Evolutionary conservation across 2,329 filamentous ascomycete genomes (phyloP), one percentile per base, ranked within the genome.

Genomic region (Cryphonectria nitschkei): DNA sequence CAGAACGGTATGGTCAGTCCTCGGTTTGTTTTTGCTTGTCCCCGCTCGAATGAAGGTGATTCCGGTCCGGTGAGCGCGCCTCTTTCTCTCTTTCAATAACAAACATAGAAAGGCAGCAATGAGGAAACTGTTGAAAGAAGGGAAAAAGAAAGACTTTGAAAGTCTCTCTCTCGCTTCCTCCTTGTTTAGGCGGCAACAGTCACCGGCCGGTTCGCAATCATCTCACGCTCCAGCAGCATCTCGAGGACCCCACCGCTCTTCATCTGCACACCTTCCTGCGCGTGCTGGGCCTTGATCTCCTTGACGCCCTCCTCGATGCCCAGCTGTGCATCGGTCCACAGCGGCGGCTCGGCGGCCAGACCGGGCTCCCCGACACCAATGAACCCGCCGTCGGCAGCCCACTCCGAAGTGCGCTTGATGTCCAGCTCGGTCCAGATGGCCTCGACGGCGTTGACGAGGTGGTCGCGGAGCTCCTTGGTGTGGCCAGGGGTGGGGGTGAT

Each of bases 401-500:
- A 99, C 77, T 97, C 92, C 71, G 91, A 93, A 39, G 95, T 97
- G 77, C 95, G 92, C 86, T 97, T 97, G 83, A 98, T 95, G 73
- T 90, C 90, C 2, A 99, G 89, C 77, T 95, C 89, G 64, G 86
- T 88, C 95, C 95, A 99, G 72, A 99, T 95, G 76, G 89, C 88
- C 76, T 97, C 93, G 46, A 99, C 84, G 6, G 95, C 94, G 72
- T 90, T 82, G 39, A 98, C 90, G 5, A 99, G 90, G 77, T 97
- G 90, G 75, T 97, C 92, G 73, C 94, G 93, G 83, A 93, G 94
- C 76, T 93, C 89, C 82, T 92, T 92, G 69, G 89, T 89, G 81
- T 99, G 96, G 60, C 96, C 96, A 0, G 96, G 96, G 0, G 96
- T 99, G 0, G 96, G 96, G 1, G 96, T 99, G 81, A 99, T 94